Conservation (phyloP, 176 grass and related monocot genomes). For the Oryza rufipogon region DNA sequence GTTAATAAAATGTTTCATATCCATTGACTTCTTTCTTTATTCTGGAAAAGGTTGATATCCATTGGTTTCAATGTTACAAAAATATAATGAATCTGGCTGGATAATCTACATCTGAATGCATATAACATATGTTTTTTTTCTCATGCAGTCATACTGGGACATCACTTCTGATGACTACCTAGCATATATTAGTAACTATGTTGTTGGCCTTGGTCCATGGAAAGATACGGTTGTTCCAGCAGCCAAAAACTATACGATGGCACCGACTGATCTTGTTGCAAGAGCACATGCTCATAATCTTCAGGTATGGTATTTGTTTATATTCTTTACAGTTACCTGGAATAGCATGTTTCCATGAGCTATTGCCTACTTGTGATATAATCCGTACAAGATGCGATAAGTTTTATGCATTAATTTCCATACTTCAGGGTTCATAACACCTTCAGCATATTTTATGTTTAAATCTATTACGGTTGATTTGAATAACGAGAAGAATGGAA, state of each 20-base stretch:
- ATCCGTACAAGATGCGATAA: background rate
- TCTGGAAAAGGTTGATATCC: background rate
- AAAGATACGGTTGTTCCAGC: conserved; percentile 88
- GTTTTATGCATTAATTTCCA: background rate
- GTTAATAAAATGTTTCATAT: conserved; percentile 1
- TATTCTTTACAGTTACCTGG: conserved; percentile 19
- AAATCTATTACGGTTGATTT: background rate
- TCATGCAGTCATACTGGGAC: conserved; percentile 89
- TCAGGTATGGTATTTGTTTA: conserved; percentile 54
- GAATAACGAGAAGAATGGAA: conserved; percentile 3
- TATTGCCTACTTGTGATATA: conserved; percentile 21
- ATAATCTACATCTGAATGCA: conserved; percentile 1
- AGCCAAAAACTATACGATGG: conserved; percentile 69
- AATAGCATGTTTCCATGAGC: conserved; percentile 2
- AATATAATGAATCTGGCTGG: background rate
- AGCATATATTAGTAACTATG: conserved; percentile 73
- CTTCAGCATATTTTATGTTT: background rate
- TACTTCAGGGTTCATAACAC: background rate
- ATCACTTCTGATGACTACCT: conserved; percentile 91
- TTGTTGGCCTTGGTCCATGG: conserved; percentile 91
- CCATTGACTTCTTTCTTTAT: conserved; percentile 4
- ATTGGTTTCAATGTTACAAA: conserved; percentile 15
- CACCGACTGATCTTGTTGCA: conserved; percentile 83
- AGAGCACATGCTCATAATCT: conserved; percentile 95
- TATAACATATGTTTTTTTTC: conserved; percentile 38